Conservation (phyloP, 495 filamentous ascomycete genomes). For the Podospora pseudopauciseta region DNA sequence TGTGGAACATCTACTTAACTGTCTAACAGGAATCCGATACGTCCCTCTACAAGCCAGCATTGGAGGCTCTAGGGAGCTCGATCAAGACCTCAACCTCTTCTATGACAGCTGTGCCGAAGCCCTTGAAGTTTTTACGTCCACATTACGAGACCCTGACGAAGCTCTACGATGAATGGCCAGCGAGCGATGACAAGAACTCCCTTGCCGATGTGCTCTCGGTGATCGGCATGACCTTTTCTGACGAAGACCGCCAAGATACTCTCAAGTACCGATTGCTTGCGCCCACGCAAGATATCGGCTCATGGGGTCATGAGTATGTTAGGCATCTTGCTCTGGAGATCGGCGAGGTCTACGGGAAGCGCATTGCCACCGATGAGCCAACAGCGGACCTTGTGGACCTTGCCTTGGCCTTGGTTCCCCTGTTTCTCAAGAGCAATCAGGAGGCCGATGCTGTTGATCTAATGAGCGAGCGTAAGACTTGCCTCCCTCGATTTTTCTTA, state of each 20-base stretch:
- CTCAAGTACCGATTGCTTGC: conserved; percentile 91
- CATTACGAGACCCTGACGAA: conserved; percentile 85
- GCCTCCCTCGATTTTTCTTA: no score
- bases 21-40: conserved; percentile 70
- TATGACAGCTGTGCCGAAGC: conserved; percentile 98
- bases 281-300: conserved; percentile 86
- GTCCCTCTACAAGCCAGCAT: conserved; percentile 81
- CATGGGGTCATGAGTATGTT: conserved; percentile 99
- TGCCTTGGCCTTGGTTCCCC: conserved; percentile 78
- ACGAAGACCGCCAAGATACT: conserved; percentile 91
- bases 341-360: conserved; percentile 84
- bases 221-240: conserved; percentile 97
- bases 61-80: conserved; percentile 92
- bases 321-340: conserved; percentile 94
- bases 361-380: conserved; percentile 55
- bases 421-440: conserved; percentile 94
- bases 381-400: conserved; percentile 76
- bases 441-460: conserved; percentile 98
- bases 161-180: conserved; percentile 83
- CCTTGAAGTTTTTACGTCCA: conserved; percentile 93
- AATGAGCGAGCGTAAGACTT: conserved; percentile 63
- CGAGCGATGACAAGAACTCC: conserved; percentile 77
- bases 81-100: conserved; percentile 99
- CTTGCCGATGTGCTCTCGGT: conserved; percentile 95
- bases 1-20: conserved; percentile 23